Evolutionary conservation across 805 yeast genomes (phyloP).

Genomic region (Cyberlindnera petersonii): DNA sequence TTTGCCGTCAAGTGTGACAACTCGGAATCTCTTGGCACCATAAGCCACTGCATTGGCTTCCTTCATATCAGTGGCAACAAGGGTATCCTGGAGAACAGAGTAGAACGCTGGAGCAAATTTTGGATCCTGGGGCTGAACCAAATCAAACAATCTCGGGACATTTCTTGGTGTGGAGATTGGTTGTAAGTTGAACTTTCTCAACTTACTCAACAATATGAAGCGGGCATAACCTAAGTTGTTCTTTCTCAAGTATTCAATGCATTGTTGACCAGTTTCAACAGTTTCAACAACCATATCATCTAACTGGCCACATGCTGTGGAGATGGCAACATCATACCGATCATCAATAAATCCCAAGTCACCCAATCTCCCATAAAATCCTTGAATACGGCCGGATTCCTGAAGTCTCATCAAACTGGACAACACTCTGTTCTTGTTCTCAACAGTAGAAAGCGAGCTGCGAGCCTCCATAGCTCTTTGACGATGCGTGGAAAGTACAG

Average conservation of each 20-base stretch:
- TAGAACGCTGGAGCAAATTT: constrained; percentile 85
- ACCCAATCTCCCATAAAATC: constrained; percentile 88
- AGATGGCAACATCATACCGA: constrained; percentile 85
- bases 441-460: constrained; percentile 49
- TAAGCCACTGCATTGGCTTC: constrained; percentile 89
- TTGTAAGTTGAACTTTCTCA: constrained; percentile 56
- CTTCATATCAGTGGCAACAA: constrained; percentile 73
- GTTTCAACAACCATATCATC: constrained; percentile 92
- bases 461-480: constrained; percentile 67
- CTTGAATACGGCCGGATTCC: constrained; percentile 76
- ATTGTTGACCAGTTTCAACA: constrained; percentile 64
- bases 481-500: constrained; percentile 48
- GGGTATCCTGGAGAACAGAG: constrained; percentile 79
- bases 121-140: constrained; percentile 62
- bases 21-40: constrained; percentile 75
- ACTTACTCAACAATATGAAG: constrained; percentile 74
- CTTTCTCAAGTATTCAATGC: constrained; percentile 78
- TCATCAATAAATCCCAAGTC: constrained; percentile 89
- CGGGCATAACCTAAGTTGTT: constrained; percentile 85
- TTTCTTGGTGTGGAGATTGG: constrained; percentile 67
- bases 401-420: constrained; percentile 64
- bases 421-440: constrained; percentile 72
- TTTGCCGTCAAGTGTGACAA: constrained; percentile 90
- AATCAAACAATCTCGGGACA: constrained; percentile 80
- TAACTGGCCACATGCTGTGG: constrained; percentile 89